These are phyloP conservation scores for Macadamia integrifolia DNA, from an alignment of 164 flowering plant genomes.

Conservation along the genomic window DNA sequence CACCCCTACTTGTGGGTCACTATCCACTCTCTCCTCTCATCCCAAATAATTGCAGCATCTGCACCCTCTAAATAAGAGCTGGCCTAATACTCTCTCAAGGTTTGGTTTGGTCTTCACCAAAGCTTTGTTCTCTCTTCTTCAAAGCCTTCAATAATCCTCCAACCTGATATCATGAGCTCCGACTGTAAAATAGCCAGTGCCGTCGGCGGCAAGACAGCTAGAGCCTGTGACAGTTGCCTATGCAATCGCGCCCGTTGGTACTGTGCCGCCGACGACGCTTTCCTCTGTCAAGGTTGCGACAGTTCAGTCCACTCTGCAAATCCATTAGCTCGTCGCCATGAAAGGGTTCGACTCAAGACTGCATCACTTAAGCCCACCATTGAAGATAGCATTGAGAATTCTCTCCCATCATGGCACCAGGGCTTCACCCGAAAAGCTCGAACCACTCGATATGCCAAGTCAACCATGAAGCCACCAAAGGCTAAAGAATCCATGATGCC, in stretches of 20 bases:
- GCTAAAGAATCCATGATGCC: slow-evolving; percentile 8
- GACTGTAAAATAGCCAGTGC: slow-evolving; percentile 49
- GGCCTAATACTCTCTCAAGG: background rate
- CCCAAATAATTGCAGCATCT: slow-evolving; percentile 11
- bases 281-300: slow-evolving; percentile 79
- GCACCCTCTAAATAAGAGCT: slow-evolving; percentile 7
- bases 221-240: slow-evolving; percentile 75
- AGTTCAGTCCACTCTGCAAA: slow-evolving; percentile 77
- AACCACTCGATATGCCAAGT: slow-evolving; percentile 48
- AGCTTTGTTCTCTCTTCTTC: background rate
- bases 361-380: slow-evolving; percentile 28
- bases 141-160: background rate
- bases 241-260: slow-evolving; percentile 74
- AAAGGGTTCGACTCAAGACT: slow-evolving; percentile 65
- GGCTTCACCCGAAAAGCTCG: slow-evolving; percentile 72
- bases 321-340: slow-evolving; percentile 67
- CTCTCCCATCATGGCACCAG: slow-evolving; percentile 58
- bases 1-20: too few relatives aligned
- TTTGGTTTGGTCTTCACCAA: background rate
- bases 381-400: background rate
- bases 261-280: slow-evolving; percentile 91
- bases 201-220: slow-evolving; percentile 65
- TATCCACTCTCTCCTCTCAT: background rate
- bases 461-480: slow-evolving; percentile 4
- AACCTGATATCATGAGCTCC: slow-evolving; percentile 21